Evolutionary conservation across 768 basidiomycete genomes (phyloP), one percentile per base, ranked within the genome.

Genomic region (Termitomyces sp.): DNA sequence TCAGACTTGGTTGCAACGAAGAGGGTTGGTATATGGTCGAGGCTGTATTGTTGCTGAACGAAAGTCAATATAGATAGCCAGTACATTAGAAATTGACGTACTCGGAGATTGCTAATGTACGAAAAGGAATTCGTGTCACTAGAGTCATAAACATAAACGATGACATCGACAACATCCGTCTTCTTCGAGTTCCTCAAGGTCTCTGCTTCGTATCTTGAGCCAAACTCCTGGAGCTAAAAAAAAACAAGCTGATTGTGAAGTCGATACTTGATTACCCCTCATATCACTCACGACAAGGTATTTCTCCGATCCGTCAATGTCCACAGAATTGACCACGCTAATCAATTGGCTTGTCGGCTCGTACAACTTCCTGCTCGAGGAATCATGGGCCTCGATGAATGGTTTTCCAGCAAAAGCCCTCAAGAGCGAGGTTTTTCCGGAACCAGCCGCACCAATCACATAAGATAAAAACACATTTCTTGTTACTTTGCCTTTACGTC

Each of bases 1-100:
- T 99, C 96, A 6, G 94, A 95, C 75, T 99, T 99, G 41, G 96
- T 98, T n/a, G 96, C 96, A 28, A 99, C 95, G 71, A 98, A 98
- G 40, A 98, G 75, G 12, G 92, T 95, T 28, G 96, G 95, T 70
- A 98, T 92, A 71, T 93, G 90, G 70, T 98, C 94, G 33, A 97
- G 78, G 64, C 85, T 93, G 71, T 98, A 96, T 82, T 95, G 94
- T 92, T 98, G 95, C 94, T 97, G 73, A 48, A 57, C 68, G 38
- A 41, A 43, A 49, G 35, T 59, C 66, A 65, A 69, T 66, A 59
- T 57, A 59, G 44, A n/a, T 14, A 55, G 20, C 58, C 20, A 35
- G 56, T 30, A 23, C 4, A 55, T 36, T 23, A 40, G 5, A 44
- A 50, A 56, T 33, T 50, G 10, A 56, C 72, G 66, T 70, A 96